Conservation (phyloP, 352 stramenopile species). For the Aphanomyces euteiches region DNA sequence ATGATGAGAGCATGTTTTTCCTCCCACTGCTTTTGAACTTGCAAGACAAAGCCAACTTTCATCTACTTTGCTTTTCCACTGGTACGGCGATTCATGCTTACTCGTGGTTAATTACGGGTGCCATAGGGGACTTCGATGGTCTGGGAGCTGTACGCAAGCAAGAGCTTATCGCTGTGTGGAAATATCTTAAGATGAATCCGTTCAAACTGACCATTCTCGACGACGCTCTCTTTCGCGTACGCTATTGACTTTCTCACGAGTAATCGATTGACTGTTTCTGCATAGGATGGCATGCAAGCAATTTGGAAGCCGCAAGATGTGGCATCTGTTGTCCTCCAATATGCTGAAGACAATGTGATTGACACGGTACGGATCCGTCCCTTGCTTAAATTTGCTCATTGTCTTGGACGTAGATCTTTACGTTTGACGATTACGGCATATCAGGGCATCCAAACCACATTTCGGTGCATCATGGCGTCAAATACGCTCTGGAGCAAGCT, state of each 20-base stretch:
- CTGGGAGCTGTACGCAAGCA: slow-evolving; percentile 76
- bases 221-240: slow-evolving; percentile 62
- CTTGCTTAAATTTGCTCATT: slow-evolving; percentile 1
- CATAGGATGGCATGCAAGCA: slow-evolving; percentile 68
- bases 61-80: slow-evolving; percentile 89
- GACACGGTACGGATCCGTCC: slow-evolving; percentile 47
- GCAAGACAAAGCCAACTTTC: slow-evolving; percentile 33
- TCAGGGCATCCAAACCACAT: slow-evolving; percentile 94
- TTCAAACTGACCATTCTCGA: slow-evolving; percentile 64
- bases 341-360: slow-evolving; percentile 55
- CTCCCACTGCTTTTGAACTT: slow-evolving; percentile 80
- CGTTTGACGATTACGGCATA: slow-evolving; percentile 91
- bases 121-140: slow-evolving; percentile 87
- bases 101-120: slow-evolving; percentile 7
- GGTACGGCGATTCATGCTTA: slow-evolving; percentile 33
- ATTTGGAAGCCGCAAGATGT: slow-evolving; percentile 71
- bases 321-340: slow-evolving; percentile 48
- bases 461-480: slow-evolving; percentile 58
- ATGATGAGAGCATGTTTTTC: slow-evolving; percentile 98
- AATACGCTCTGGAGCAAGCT: slow-evolving; percentile 43
- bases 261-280: background rate
- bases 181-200: slow-evolving; percentile 49
- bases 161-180: slow-evolving; percentile 66
- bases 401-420: slow-evolving; percentile 68
- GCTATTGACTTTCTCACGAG: slow-evolving; percentile 43